A percentile compares a stretch with the other conserved stretches of the same genome.
These are phyloP conservation scores for Colletotrichum sp. DNA, from an alignment of 2,329 filamentous ascomycete species.

Conservation along the genomic window DNA sequence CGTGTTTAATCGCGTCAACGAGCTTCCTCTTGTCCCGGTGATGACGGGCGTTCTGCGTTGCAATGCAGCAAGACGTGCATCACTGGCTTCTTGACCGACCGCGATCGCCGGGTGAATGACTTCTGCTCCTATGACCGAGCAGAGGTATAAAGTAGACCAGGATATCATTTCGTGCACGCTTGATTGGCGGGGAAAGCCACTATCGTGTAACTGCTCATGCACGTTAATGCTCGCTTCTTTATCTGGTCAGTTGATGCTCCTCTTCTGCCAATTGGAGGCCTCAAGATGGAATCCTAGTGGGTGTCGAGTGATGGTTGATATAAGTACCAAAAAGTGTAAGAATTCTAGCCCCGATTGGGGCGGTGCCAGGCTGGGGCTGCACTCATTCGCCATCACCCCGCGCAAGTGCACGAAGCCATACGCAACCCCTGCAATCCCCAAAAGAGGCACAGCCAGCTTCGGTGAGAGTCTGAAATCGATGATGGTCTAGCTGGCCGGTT, in stretches of 20 bases:
- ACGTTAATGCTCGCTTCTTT: conserved; percentile 64
- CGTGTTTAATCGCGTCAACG: neutral
- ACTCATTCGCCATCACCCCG: neutral
- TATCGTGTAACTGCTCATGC: conserved; percentile 60
- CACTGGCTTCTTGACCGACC: neutral
- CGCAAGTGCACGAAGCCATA: neutral
- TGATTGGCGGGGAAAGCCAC: neutral
- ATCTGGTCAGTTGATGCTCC: neutral
- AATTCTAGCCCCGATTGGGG: neutral
- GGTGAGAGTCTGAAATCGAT: neutral
- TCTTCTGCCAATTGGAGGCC: conserved; percentile 1
- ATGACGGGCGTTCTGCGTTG: neutral
- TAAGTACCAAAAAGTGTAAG: neutral
- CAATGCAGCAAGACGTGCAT: neutral
- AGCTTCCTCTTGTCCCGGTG: neutral
- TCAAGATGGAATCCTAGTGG: neutral
- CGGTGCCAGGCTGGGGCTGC: neutral
- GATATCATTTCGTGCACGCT: neutral
- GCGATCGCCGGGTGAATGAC: neutral
- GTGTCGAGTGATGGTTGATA: neutral
- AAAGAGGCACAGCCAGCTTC: conserved; percentile 7
- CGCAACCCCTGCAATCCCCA: neutral
- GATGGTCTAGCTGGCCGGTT: neutral
- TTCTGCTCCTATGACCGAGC: neutral
- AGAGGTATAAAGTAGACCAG: neutral